Conservation (phyloP, 306 rosid species). For the Dalbergia oliveri region DNA sequence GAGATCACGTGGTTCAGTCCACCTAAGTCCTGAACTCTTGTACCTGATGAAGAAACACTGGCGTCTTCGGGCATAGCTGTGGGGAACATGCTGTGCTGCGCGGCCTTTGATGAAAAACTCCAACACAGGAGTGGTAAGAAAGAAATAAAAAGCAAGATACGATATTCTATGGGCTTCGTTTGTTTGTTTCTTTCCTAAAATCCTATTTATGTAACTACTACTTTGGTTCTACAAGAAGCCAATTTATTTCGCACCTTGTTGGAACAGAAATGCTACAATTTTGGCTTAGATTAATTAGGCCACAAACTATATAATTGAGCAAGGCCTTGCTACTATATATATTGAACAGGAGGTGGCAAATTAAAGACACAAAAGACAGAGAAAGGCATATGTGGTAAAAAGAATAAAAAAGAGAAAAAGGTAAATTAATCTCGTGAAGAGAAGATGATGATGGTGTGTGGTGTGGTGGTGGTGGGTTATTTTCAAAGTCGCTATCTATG, state of each 20-base stretch:
- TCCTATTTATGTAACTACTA: too few species aligned
- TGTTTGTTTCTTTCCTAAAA: too few species aligned
- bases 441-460: constrained; percentile 49
- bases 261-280: too few species aligned
- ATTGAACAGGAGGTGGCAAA: constrained; percentile 36
- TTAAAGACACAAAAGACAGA: constrained; percentile 38
- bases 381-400: constrained; percentile 42
- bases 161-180: too few species aligned
- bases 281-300: too few species aligned
- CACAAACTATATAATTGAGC: constrained; percentile 28
- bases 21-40: constrained; percentile 43
- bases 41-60: constrained; percentile 50
- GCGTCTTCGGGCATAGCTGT: too few species aligned
- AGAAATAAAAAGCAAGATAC: too few species aligned
- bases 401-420: constrained; percentile 16
- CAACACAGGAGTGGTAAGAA: too few species aligned
- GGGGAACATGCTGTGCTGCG: too few species aligned
- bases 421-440: constrained; percentile 55
- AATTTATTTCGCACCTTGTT: too few species aligned
- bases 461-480: constrained; percentile 53
- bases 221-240: too few species aligned
- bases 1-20: constrained; percentile 56
- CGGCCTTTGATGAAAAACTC: too few species aligned
- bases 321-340: constrained; percentile 31
- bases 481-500: constrained; percentile 75